Evolutionary conservation across 352 stramenopile genomes (phyloP), one percentile per base, ranked within the genome.

Genomic region (Phytophthora sojae): DNA sequence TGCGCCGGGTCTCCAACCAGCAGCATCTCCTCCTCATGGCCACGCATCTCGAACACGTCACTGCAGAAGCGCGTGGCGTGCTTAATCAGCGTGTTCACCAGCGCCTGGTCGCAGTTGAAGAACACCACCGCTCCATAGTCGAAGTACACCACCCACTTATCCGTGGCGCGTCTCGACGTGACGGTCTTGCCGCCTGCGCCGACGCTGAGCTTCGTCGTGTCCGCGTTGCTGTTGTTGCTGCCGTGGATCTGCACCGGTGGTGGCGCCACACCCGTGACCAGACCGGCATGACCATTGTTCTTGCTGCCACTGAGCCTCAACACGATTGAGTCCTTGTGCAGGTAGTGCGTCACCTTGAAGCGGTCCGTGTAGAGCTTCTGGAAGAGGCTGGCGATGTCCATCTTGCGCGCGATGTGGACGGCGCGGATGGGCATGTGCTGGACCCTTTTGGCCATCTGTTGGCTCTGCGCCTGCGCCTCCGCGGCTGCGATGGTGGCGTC

Each of bases 91-190:
- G 84, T 95, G 19, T 76, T 83, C 32, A 91, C 79, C 53, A 95
- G 81, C 4, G 82, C 73, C 64, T 93, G 85, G 32, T 96, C 89
- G 69, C 90, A 97, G 69, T 98, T 96, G 69, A 98, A 96, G 76
- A 97, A 98, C 52, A 98, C 91, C n/a, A 97, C 86, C 32, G 92
- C 91, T 61, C 92, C 92, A 61, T 97, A 98, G 78, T 97, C 89
- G 76, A 98, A 98, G 73, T 97, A 94, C 26, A 98, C 92, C 51
- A 97, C 85, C 87, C 90, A 98, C 71, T 92, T 95, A 78, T 98
- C 95, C 44, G 88, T 92, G 19, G 93, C 95, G 19, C 89, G 87
- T 64, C 86, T 77, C 26, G 83, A 92, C 30, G 83, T 83, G 26
- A 93, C 67, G 55, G 83, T 84, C 35, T 80, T 84, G 32, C 77